Conservation (phyloP, 2,329 filamentous ascomycete genomes). For the Sclerotinia trifoliorum region DNA sequence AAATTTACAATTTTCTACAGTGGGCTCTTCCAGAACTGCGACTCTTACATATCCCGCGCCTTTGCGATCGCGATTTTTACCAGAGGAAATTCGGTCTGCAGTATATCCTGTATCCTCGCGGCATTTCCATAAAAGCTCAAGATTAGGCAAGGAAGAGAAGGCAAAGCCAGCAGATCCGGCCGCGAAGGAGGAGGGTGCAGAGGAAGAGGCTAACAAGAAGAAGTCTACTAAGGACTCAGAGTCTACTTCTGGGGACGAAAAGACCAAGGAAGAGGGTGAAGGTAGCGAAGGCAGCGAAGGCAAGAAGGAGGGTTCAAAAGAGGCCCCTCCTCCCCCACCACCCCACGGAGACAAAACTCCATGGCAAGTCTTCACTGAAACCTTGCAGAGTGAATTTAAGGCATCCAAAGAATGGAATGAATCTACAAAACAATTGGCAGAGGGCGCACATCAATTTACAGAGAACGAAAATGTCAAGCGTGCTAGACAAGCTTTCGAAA, state of each 20-base stretch:
- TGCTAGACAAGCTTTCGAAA: slow-evolving; percentile 82
- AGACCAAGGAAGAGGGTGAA: slow-evolving; percentile 36
- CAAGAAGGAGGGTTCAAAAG: slow-evolving; percentile 42
- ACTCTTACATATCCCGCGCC: slow-evolving; percentile 43
- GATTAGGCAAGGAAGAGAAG: slow-evolving; percentile 35
- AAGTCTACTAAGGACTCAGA: slow-evolving; percentile 30
- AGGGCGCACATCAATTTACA: slow-evolving; percentile 83
- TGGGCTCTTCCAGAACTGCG: slow-evolving; percentile 41
- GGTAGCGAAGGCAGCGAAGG: slow-evolving; percentile 34
- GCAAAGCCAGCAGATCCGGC: slow-evolving; percentile 26
- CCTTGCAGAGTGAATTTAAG: slow-evolving; percentile 90
- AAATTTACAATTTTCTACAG: slow-evolving; percentile 33
- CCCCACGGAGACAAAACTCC: slow-evolving; percentile 97
- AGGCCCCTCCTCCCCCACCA: slow-evolving; percentile 76
- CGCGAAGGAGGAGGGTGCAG: slow-evolving; percentile 20
- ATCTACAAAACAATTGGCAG: slow-evolving; percentile 90
- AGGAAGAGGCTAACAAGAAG: slow-evolving; percentile 27
- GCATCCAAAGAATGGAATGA: slow-evolving; percentile 99
- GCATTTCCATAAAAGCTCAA: slow-evolving; percentile 33
- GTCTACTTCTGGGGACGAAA: slow-evolving; percentile 29
- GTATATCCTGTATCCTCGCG: slow-evolving; percentile 24
- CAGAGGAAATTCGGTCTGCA: slow-evolving; percentile 35
- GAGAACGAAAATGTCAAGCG: slow-evolving; percentile 89
- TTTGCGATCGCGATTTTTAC: slow-evolving; percentile 43
- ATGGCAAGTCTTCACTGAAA: slow-evolving; percentile 98